Evolutionary conservation across 2,329 filamentous ascomycete species (phyloP), one percentile per base, ranked within the genome.

Genomic region (Fusarium nelsonii): DNA sequence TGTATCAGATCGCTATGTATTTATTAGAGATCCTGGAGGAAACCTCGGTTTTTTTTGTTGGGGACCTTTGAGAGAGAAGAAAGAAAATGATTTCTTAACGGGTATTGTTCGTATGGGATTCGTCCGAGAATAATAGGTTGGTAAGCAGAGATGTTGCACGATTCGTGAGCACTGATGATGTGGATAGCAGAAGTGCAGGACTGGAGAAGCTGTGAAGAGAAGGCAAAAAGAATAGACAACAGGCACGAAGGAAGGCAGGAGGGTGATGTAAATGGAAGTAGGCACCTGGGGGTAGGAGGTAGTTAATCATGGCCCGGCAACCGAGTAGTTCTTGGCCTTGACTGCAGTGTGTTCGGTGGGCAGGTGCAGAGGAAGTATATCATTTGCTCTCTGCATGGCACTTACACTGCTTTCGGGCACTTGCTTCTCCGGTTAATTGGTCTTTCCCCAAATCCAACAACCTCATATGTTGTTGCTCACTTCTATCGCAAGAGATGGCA

Each of bases 321-420:
- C 4, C 23, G 23, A 20, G 8, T 30, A 26, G 36, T 28, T 26
- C 16, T 18, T 45, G 16, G 10, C 14, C 8, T 18, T 7, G 14
- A 18, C 34, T 10, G 34, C 23, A 20, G 12, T 30, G 14, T 34
- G 18, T 30, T 28, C 40, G 60, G 7, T 14, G 33, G 16, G 33
- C 5, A 64, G 32, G 23, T 37, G 26, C 40, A 39, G 18, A 28
- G 28, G 52, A 30, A n/a, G 40, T 45, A 30, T 26, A n/a, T 41
- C 23, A 32, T 65, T 65, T 65, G 60, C 34, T 43, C 48, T 20
- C 39, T 58, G 61, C 30, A 36, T 40, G 51, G 51, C 36, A 48
- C 34, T 52, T 45, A 49, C 50, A 30, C 39, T 39, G n/a, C 37
- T 36, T 49, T 37, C 58, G 49, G 57, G 56, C 33, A 58, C 54